phyloP scores from a whole-genome alignment of 2,329 filamentous ascomycete species.

The Dothidotthia symphoricarpi region DNA sequence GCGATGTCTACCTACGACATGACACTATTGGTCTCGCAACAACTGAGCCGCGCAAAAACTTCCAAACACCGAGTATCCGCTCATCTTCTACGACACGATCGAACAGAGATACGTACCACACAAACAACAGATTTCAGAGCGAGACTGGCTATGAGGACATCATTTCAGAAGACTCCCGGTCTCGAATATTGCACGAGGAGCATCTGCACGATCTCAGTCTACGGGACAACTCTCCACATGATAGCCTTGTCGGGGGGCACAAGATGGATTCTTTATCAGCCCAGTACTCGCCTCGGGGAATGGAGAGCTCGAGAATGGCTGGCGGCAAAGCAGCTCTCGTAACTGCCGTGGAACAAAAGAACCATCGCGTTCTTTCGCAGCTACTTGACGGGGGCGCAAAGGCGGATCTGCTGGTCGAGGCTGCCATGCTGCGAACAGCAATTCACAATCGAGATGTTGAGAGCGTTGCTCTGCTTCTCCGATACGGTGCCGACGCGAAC shows the following conservation, averaged over 20 bases:
- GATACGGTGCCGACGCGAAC: conserved; percentile 33
- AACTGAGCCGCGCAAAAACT: conserved; percentile 28
- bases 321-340: conserved; percentile 42
- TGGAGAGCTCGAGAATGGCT: conserved; percentile 25
- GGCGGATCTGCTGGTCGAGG: conserved; percentile 30
- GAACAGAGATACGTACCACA: conserved; percentile 29
- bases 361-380: conserved; percentile 57
- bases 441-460: conserved; percentile 33
- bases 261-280: conserved; percentile 19
- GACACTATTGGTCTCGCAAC: conserved; percentile 19
- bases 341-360: conserved; percentile 61
- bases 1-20: conserved; percentile 16
- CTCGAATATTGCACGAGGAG: conserved; percentile 24
- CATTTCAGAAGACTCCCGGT: conserved; percentile 21
- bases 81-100: conserved; percentile 24
- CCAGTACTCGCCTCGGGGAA: conserved; percentile 23
- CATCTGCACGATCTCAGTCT: conserved; percentile 25
- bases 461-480: conserved; percentile 27
- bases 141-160: conserved; percentile 26
- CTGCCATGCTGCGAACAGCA: conserved; percentile 33
- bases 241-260: conserved; percentile 15
- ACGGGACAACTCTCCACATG: conserved; percentile 24
- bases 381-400: conserved; percentile 34
- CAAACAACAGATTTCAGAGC: conserved; percentile 21
- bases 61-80: conserved; percentile 29